Percentiles rank a stretch among this genome's conserved stretches.
Evolutionary conservation across 129 eudicot genomes (phyloP).

Genomic region (Chrysanthemum seticuspe): DNA sequence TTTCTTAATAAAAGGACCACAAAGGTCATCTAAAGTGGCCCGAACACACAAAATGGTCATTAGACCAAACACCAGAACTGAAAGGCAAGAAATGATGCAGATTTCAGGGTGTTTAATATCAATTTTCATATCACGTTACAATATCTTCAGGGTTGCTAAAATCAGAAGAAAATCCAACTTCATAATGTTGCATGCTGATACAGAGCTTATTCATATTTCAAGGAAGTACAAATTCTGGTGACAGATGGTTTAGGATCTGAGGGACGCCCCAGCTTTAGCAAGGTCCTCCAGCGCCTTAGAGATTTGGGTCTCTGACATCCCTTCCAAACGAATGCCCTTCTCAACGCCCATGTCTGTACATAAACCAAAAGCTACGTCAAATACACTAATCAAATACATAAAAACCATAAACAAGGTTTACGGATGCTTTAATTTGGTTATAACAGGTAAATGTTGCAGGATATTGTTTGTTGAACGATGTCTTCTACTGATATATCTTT

Average conservation of each 20-base stretch:
- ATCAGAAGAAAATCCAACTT: not conserved
- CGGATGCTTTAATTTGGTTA: not conserved
- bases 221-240: not conserved
- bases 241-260: slow-evolving; percentile 42
- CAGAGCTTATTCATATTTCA: not conserved
- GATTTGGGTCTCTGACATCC: slow-evolving; percentile 75
- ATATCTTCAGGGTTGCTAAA: not conserved
- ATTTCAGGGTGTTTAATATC: not conserved
- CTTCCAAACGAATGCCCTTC: slow-evolving; percentile 82
- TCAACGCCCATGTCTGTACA: slow-evolving; percentile 82
- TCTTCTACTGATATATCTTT: not conserved
- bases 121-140: not conserved
- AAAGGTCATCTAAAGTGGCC: not conserved
- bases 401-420: not conserved
- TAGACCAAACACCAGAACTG: not conserved
- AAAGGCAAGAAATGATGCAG: slow-evolving; percentile 2
- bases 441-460: not conserved
- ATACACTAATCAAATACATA: not conserved
- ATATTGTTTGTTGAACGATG: not conserved
- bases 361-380: slow-evolving; percentile 6
- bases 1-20: not conserved
- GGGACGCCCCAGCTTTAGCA: slow-evolving; percentile 56
- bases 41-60: not conserved
- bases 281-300: slow-evolving; percentile 73
- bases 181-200: not conserved